phyloP scores from a whole-genome alignment of 441 rosid species.

The Erodium trifolium region DNA sequence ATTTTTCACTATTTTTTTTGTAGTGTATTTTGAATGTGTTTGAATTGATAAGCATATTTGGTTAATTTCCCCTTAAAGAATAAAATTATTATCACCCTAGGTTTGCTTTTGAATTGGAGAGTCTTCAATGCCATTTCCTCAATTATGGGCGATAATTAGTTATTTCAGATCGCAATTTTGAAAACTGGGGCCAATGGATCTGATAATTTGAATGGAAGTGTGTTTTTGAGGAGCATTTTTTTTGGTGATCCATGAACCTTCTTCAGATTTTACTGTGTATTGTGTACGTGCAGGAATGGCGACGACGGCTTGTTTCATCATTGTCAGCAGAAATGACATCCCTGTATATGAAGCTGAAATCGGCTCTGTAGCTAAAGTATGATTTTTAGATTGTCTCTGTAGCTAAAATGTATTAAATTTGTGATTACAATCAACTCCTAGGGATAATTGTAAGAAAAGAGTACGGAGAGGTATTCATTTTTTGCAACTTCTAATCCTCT shows the following conservation, averaged over 20 bases:
- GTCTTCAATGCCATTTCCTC: not conserved
- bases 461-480: too few relatives aligned
- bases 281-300: conserved; percentile 37
- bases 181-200: not conserved
- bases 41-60: too few relatives aligned
- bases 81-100: not conserved
- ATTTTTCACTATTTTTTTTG: too few relatives aligned
- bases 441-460: too few relatives aligned
- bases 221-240: not conserved
- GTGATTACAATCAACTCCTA: too few relatives aligned
- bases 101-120: not conserved
- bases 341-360: conserved; percentile 98
- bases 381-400: not conserved
- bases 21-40: too few relatives aligned
- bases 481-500: too few relatives aligned
- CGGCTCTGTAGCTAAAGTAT: conserved; percentile 82
- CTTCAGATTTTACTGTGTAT: not conserved
- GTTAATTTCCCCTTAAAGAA: not conserved
- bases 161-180: not conserved
- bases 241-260: not conserved
- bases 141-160: too few relatives aligned
- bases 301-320: conserved; percentile 80
- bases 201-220: not conserved
- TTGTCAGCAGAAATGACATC: conserved; percentile 82
- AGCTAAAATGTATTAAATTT: too few relatives aligned